Evolutionary conservation across 345 rosid genomes (phyloP).

Genomic region (Xanthoceras sorbifolium): DNA sequence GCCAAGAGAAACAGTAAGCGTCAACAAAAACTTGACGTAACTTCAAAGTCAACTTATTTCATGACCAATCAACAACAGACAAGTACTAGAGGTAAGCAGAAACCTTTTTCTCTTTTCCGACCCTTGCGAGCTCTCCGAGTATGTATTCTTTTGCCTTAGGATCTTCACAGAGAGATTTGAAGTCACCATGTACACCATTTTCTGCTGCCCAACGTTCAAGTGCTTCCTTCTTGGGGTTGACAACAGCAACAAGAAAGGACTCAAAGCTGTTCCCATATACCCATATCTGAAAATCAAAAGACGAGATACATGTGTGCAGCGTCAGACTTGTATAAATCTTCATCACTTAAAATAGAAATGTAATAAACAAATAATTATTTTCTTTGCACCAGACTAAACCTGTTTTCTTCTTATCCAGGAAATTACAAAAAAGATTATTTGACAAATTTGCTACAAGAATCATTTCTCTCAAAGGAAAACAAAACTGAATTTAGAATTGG

Average conservation of each 20-base stretch:
- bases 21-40: background rate
- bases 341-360: background rate
- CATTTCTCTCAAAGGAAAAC: too few relatives aligned
- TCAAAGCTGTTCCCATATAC: conserved; percentile 97
- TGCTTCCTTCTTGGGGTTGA: conserved; percentile 74
- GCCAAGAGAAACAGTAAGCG: conserved; percentile 17
- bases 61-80: background rate
- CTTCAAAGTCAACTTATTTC: background rate
- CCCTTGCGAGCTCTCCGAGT: conserved; percentile 66
- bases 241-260: conserved; percentile 85
- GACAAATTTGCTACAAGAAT: too few relatives aligned
- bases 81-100: background rate
- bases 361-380: background rate
- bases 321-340: background rate
- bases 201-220: conserved; percentile 82
- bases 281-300: conserved; percentile 68
- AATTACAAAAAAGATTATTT: too few relatives aligned
- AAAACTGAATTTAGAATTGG: too few relatives aligned
- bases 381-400: too few relatives aligned
- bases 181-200: conserved; percentile 62
- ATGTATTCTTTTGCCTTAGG: conserved; percentile 65
- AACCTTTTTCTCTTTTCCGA: conserved; percentile 83
- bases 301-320: background rate
- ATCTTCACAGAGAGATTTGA: conserved; percentile 66
- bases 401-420: too few relatives aligned